phyloP scores from a whole-genome alignment of 352 stramenopile species.

The Phytopythium montanum region DNA sequence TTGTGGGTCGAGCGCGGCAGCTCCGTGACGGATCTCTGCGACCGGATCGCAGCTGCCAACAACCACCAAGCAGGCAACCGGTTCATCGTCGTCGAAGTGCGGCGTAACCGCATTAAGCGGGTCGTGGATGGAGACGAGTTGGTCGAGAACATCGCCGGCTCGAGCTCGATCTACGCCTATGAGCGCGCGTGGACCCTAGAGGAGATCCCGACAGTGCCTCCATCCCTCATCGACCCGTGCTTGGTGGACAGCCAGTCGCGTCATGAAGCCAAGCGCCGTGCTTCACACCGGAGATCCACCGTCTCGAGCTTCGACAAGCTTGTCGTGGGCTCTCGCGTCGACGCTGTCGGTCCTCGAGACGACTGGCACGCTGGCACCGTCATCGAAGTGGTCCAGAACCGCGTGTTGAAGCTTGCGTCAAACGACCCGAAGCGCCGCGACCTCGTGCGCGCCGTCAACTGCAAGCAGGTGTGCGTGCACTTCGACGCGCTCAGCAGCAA shows the following conservation, averaged over 20 bases:
- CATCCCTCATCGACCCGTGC: conserved; percentile 7
- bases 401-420: neutral
- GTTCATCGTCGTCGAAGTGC: conserved; percentile 68
- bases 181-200: conserved; percentile 65
- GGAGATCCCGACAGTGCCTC: conserved; percentile 47
- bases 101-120: conserved; percentile 66
- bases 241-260: neutral
- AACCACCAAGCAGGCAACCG: conserved; percentile 33
- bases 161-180: conserved; percentile 58
- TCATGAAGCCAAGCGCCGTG: conserved; percentile 1
- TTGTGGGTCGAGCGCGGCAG: conserved; percentile 62
- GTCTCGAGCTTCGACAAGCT: conserved; percentile 42
- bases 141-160: conserved; percentile 40
- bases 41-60: conserved; percentile 37
- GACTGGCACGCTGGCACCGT: conserved; percentile 64
- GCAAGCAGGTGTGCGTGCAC: conserved; percentile 43
- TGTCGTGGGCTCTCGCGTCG: conserved; percentile 49
- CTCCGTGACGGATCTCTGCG: conserved; percentile 36
- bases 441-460: conserved; percentile 9
- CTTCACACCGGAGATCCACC: neutral
- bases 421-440: conserved; percentile 2
- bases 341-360: conserved; percentile 45
- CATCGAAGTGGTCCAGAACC: conserved; percentile 33
- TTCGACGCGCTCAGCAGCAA: conserved; percentile 72
- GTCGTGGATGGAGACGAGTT: conserved; percentile 61